Evolutionary conservation across 2,329 filamentous ascomycete genomes (phyloP).

Genomic region (Aspergillus novoparasiticus): DNA sequence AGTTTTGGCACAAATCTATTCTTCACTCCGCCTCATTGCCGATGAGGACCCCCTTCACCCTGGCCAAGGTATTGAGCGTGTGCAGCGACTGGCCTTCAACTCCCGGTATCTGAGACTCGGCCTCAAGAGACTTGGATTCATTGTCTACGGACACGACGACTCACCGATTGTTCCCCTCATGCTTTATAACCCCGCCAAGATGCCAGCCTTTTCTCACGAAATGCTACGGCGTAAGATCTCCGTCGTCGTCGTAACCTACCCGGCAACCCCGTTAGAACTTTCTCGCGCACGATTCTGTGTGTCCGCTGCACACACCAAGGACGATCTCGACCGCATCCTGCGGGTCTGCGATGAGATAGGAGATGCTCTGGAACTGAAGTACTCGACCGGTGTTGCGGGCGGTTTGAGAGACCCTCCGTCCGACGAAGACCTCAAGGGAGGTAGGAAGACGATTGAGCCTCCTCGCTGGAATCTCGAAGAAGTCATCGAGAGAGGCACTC

Average conservation of each 20-base stretch:
- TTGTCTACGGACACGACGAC: constrained; percentile 93
- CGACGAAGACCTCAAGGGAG: constrained; percentile 8
- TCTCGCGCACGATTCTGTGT: constrained; percentile 92
- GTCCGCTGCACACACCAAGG: constrained; percentile 92
- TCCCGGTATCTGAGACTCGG: constrained; percentile 91
- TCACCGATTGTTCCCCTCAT: constrained; percentile 91
- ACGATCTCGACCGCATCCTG: constrained; percentile 85
- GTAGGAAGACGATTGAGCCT: constrained; percentile 56
- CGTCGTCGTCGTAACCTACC: constrained; percentile 92
- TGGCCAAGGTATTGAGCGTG: constrained; percentile 86
- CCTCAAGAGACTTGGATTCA: constrained; percentile 89
- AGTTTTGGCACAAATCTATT: constrained; percentile 84
- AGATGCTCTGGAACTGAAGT: constrained; percentile 86
- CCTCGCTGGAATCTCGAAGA: constrained; percentile 80
- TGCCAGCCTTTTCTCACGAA: constrained; percentile 93
- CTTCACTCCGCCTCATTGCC: constrained; percentile 79
- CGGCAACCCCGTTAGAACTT: constrained; percentile 87
- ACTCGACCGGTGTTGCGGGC: constrained; percentile 86
- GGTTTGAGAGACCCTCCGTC: constrained; percentile 71
- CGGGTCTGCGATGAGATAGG: constrained; percentile 90
- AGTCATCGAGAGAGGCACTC: constrained; percentile 68
- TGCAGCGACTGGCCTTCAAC: constrained; percentile 94
- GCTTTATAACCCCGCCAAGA: constrained; percentile 94
- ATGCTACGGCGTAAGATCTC: constrained; percentile 97
- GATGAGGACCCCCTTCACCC: constrained; percentile 71